Conservation (phyloP, 805 yeast genomes). For the Spathaspora boniae region DNA sequence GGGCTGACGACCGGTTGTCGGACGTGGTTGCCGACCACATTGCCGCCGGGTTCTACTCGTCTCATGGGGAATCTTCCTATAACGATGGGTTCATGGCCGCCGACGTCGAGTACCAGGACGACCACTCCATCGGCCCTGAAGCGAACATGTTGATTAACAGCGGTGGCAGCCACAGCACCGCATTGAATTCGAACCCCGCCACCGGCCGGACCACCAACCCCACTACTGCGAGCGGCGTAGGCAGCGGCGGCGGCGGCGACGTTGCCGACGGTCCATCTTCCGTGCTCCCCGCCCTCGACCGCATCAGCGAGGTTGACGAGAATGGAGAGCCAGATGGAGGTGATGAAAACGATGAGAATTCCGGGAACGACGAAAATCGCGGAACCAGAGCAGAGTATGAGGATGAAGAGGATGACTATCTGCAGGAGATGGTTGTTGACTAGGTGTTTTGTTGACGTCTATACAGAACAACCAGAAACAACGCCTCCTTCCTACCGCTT, state of each 20-base stretch:
- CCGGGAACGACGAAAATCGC: constrained; percentile 10
- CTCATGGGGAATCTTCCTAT: constrained; percentile 12
- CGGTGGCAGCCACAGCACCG: constrained; percentile 8
- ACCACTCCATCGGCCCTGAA: constrained; percentile 26
- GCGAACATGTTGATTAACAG: constrained; percentile 11
- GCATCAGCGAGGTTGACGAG: constrained; percentile 8
- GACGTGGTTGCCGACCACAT: too few relatives aligned
- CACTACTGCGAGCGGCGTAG: constrained; percentile 16
- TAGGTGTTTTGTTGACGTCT: constrained; percentile 3
- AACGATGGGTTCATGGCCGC: constrained; percentile 47
- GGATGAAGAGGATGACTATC: constrained; percentile 24
- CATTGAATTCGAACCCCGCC: constrained; percentile 12
- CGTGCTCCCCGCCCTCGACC: too few relatives aligned
- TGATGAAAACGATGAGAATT: constrained; percentile 6
- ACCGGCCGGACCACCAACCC: constrained; percentile 19
- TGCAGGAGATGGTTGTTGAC: constrained; percentile 45
- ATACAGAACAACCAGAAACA: too few relatives aligned
- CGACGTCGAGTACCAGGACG: constrained; percentile 44
- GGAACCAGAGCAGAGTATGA: constrained; percentile 8
- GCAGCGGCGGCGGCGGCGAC: constrained; percentile 4
- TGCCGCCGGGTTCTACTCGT: too few relatives aligned
- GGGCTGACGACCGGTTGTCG: constrained; percentile 8
- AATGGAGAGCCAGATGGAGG: constrained; percentile 9
- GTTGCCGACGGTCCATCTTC: constrained; percentile 14
- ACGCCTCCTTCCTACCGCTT: constrained; percentile 4